Evolutionary conservation across 176 grass and related monocot genomes (phyloP).

Genomic region (Eleusine indica): DNA sequence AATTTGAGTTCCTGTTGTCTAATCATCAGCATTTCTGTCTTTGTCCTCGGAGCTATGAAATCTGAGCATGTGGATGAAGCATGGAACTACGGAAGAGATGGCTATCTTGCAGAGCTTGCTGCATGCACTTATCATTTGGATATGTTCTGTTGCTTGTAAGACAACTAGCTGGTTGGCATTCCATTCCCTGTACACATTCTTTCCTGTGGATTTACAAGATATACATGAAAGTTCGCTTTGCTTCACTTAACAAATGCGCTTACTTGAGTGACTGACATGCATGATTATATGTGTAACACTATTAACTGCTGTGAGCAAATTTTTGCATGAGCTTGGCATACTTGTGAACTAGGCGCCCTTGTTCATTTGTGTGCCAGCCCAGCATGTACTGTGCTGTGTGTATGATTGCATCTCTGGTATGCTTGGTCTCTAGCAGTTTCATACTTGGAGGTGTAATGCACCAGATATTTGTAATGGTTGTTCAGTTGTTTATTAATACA

Average conservation of each 20-base stretch:
- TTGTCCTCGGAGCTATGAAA: conserved; percentile 73
- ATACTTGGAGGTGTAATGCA: conserved; percentile 30
- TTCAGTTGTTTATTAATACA: conserved; percentile 26
- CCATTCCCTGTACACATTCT: conserved; percentile 72
- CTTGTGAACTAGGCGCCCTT: neutral
- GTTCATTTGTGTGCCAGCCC: conserved; percentile 26
- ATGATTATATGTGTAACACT: conserved; percentile 33
- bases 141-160: conserved; percentile 99
- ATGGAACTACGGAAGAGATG: conserved; percentile 70
- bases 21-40: conserved; percentile 89
- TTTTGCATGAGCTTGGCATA: conserved; percentile 19
- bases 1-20: conserved; percentile 63
- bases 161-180: conserved; percentile 89
- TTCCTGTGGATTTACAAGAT: conserved; percentile 58
- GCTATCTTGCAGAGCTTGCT: conserved; percentile 68
- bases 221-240: conserved; percentile 49
- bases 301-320: conserved; percentile 36
- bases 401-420: conserved; percentile 31
- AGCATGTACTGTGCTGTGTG: conserved; percentile 25
- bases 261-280: conserved; percentile 12
- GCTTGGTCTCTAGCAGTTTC: conserved; percentile 41
- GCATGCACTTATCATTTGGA: conserved; percentile 85
- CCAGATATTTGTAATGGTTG: conserved; percentile 27
- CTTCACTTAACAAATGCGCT: conserved; percentile 31
- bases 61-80: conserved; percentile 57